These are phyloP conservation scores for Vitellaria paradoxa DNA, from an alignment of 179 eudicot species.

Conservation along the genomic window DNA sequence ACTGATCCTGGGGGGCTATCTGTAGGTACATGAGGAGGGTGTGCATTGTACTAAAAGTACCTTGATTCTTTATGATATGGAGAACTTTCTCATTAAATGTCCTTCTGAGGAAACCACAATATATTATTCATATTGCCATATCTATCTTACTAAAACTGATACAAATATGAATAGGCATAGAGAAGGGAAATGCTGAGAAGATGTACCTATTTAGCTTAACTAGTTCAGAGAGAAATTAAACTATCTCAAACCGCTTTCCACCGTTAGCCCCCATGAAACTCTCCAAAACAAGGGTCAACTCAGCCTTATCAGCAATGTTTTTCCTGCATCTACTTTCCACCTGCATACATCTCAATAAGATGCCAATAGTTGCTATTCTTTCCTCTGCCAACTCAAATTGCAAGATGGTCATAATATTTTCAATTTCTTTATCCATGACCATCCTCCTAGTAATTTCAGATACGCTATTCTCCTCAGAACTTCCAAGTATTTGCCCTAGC, in stretches of 20 bases:
- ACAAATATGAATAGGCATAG: no score
- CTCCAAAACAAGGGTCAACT: constrained; percentile 39
- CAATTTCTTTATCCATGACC: constrained; percentile 20
- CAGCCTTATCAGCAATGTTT: no score
- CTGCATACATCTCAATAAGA: constrained; percentile 41
- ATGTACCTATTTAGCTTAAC: constrained; percentile 44
- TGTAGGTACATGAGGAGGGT: no score
- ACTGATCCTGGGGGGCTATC: no score
- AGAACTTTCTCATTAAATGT: no score
- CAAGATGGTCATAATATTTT: constrained; percentile 30
- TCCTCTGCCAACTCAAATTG: constrained; percentile 31
- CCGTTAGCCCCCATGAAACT: constrained; percentile 28
- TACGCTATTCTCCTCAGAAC: no score
- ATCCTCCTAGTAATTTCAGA: constrained; percentile 25
- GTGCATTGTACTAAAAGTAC: no score
- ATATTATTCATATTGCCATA: not conserved
- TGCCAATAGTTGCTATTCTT: constrained; percentile 34
- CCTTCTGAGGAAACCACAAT: constrained; percentile 26
- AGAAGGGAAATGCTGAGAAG: not conserved
- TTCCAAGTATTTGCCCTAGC: constrained; percentile 29
- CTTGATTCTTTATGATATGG: no score
- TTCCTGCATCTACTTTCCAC: constrained; percentile 45
- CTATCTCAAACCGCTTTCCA: constrained; percentile 41
- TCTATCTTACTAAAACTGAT: no score
- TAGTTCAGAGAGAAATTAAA: constrained; percentile 43